phyloP scores from a whole-genome alignment of 768 basidiomycete genomes.

The Tephrocybe sp. region DNA sequence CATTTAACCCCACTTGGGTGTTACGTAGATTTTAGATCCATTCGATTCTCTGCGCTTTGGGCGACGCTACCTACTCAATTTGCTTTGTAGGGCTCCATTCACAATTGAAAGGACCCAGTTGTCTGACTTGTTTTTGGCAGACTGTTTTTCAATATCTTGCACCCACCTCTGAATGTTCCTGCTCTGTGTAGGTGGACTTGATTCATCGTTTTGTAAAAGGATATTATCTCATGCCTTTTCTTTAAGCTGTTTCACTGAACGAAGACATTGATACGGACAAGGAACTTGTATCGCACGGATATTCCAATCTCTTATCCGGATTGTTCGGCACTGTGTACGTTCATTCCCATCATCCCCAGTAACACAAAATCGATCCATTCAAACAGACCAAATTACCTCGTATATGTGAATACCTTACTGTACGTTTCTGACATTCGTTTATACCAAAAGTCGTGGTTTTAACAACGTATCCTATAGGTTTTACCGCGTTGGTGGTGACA shows the following conservation, averaged over 20 bases:
- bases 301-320: constrained; percentile 86
- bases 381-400: constrained; percentile 77
- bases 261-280: constrained; percentile 89
- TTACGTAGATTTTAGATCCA: constrained; percentile 56
- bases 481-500: constrained; percentile 91
- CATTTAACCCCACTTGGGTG: neutral
- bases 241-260: constrained; percentile 79
- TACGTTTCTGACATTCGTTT: constrained; percentile 20
- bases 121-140: constrained; percentile 31
- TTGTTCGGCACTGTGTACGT: constrained; percentile 77
- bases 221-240: neutral
- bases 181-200: constrained; percentile 60
- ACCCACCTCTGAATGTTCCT: constrained; percentile 88
- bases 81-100: constrained; percentile 65
- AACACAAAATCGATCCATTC: constrained; percentile 9
- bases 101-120: neutral
- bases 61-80: constrained; percentile 91
- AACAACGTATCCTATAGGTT: constrained; percentile 49
- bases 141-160: constrained; percentile 81
- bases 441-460: neutral
- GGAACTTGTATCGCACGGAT: constrained; percentile 91
- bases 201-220: neutral
- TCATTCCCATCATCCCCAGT: neutral
- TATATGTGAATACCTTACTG: constrained; percentile 87
- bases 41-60: constrained; percentile 69